A percentile compares a stretch with the other conserved stretches of the same genome.
phyloP scores from a whole-genome alignment of 257 asterid species.

The Solanum chaucha region DNA sequence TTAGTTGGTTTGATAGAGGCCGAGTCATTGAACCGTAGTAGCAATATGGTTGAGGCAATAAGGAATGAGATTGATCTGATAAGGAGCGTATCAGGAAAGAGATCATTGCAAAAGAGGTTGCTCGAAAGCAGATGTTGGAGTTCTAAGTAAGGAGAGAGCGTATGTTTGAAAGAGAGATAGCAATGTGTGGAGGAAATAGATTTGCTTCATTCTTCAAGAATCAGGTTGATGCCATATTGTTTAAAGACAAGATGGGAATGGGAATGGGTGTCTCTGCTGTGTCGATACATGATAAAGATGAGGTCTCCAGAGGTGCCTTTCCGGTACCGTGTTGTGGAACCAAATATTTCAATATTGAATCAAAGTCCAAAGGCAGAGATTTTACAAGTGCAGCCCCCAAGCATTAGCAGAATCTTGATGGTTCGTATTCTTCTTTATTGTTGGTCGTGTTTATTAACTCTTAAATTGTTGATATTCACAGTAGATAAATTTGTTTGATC shows the following conservation, averaged over 20 bases:
- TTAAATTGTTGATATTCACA: no score
- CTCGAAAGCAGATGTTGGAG: no score
- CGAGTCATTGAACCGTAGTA: no score
- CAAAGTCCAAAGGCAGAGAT: neutral
- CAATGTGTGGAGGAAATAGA: constrained; percentile 4
- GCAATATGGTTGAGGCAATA: no score
- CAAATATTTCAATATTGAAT: neutral
- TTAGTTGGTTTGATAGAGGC: neutral
- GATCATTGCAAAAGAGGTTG: constrained; percentile 18
- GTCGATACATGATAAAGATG: no score
- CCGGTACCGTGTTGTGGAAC: neutral
- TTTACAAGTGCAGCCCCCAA: constrained; percentile 8
- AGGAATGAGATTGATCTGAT: constrained; percentile 22
- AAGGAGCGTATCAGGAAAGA: constrained; percentile 15
- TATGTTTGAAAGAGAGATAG: constrained; percentile 32
- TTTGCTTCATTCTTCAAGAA: no score
- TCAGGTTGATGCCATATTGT: no score
- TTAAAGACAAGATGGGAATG: no score
- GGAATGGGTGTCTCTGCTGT: no score
- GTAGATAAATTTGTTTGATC: no score
- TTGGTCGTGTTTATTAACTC: neutral
- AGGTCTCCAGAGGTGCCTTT: neutral
- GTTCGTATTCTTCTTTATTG: neutral
- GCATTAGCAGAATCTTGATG: neutral
- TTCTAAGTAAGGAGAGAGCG: constrained; percentile 20